Conservation (phyloP, 805 yeast species). For the Wickerhamomyces chambardii region DNA sequence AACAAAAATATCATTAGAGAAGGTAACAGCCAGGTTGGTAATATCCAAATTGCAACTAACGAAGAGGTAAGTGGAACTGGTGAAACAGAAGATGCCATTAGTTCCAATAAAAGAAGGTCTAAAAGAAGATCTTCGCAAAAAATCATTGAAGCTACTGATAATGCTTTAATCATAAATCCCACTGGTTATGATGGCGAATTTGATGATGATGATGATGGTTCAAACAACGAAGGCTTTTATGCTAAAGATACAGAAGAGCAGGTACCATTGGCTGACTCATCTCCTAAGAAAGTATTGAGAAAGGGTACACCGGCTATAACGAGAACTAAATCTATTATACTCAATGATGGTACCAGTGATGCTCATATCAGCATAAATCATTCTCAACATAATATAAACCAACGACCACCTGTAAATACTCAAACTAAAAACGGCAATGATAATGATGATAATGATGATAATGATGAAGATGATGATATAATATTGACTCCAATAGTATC, state of each 20-base stretch:
- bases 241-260: not conserved
- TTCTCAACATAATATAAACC: too few species aligned
- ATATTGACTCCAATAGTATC: not conserved
- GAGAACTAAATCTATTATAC: constrained; percentile 2
- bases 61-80: not conserved
- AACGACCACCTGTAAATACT: not conserved
- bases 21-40: too few species aligned
- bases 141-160: too few species aligned
- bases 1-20: too few species aligned
- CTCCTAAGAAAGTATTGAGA: constrained; percentile 12
- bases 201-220: constrained; percentile 7
- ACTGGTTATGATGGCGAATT: not conserved
- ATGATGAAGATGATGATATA: constrained; percentile 3
- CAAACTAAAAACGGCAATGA: not conserved
- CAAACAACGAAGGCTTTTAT: constrained; percentile 1
- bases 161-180: too few species aligned
- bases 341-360: not conserved
- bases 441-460: not conserved
- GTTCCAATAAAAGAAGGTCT: too few species aligned
- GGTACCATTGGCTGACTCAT: constrained; percentile 11
- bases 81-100: too few species aligned
- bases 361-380: too few species aligned
- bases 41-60: too few species aligned
- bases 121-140: too few species aligned
- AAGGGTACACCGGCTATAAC: constrained; percentile 14